Base-by-base conservation (phyloP, 2,329 filamentous ascomycete genomes). In the Lachnellula subtilissima region DNA sequence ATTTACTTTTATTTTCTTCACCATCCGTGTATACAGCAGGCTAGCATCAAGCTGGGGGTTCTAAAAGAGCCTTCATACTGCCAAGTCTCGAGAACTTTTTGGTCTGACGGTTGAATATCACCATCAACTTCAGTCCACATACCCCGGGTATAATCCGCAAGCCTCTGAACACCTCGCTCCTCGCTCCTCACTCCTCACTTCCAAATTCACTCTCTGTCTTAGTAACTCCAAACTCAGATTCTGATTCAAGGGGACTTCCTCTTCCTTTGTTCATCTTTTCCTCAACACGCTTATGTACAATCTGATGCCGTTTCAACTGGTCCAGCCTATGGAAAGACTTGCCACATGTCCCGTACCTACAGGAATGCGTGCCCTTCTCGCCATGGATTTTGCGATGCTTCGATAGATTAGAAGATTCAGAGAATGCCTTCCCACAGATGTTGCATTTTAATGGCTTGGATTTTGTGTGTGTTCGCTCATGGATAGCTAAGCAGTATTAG, bases 361-460 rank as follows among this genome's bases (percentile, higher is more conserved):
- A 86, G 23, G 73, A 71, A 64, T 78, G 78, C 37, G 75, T 73
- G 5, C 79, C 79, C 54, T 76, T 77, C 36, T 76, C 72, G 14
- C 79, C 78, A 62, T 87, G 84, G 7, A 78, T 87, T 60, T 83
- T 81, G 50, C 80, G 78, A 65, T 87, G 84, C 63, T 87, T 87
- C 50, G 83, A 82, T 17, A 87, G 71, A 63, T 87, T 87, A 4
- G 83, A 86, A 0, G 83, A 86, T 67, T 87, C 83, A 57, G 80
- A 78, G 65, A 87, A 87, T 9, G 71, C 71, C 64, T 82, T 84
- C 47, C 75, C 76, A 61, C 84, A 87, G 28, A 79, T 73, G 1
- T 81, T 76, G 60, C 84, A 87, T 46, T 74, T 70, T 0, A 87
- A 71, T 0, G 84, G 84, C 65, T 87, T 87, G 48, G 82, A 78